Conservation (phyloP, 202 grass and related monocot species). For the Elaeis oleifera region DNA sequence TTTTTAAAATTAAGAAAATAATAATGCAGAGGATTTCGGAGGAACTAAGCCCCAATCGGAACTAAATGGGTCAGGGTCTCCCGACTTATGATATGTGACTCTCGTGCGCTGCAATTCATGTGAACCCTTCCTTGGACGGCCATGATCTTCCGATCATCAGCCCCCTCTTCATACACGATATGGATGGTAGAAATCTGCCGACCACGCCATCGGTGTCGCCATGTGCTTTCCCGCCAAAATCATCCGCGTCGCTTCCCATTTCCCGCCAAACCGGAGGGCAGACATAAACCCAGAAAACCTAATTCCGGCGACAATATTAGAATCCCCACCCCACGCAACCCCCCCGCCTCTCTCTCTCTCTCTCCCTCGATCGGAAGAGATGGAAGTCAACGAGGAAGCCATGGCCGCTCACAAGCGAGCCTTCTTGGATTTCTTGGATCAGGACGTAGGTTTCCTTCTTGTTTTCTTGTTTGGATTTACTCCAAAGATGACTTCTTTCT, state of each 20-base stretch:
- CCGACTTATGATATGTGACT: too few species aligned
- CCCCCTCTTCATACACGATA: too few species aligned
- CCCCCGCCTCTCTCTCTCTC: not conserved
- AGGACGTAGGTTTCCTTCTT: slow-evolving; percentile 39
- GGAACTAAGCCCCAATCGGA: too few species aligned
- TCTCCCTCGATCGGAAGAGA: slow-evolving; percentile 11
- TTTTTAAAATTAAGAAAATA: too few species aligned
- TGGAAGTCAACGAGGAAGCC: slow-evolving; percentile 98
- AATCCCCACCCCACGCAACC: slow-evolving; percentile 8
- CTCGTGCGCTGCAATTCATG: too few species aligned
- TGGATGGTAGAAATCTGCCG: too few species aligned
- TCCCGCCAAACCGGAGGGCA: slow-evolving; percentile 45
- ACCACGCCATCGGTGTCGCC: too few species aligned
- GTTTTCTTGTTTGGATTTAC: not conserved
- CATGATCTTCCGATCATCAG: too few species aligned
- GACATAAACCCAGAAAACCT: not conserved
- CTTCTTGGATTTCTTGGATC: slow-evolving; percentile 88
- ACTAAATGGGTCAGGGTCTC: too few species aligned
- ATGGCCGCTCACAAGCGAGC: slow-evolving; percentile 79
- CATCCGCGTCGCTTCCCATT: not conserved
- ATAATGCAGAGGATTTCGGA: too few species aligned
- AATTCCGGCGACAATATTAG: slow-evolving; percentile 14
- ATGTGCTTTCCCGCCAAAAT: too few species aligned
- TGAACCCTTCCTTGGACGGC: too few species aligned
- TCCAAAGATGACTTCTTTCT: not conserved